Evolutionary conservation across 1,284 basidiomycete genomes (phyloP).

Genomic region (Ustilago lituana): DNA sequence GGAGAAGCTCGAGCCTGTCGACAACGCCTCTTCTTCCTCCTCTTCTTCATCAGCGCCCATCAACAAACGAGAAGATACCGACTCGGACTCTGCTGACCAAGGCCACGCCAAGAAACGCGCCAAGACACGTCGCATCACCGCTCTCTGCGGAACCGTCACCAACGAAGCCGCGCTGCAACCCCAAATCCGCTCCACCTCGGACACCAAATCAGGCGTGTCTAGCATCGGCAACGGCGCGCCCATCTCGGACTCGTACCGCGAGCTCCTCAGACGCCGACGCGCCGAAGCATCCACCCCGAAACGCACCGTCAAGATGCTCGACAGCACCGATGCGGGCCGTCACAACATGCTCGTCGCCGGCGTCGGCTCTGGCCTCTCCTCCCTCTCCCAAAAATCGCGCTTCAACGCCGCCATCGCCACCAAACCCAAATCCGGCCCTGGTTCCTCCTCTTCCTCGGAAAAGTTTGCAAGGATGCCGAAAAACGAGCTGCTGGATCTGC

Average conservation of each 20-base stretch:
- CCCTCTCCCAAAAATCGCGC: constrained; percentile 31
- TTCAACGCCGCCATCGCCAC: constrained; percentile 42
- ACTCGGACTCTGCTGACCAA: constrained; percentile 23
- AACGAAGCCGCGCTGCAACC: constrained; percentile 64
- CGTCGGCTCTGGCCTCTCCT: constrained; percentile 48
- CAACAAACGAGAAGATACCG: constrained; percentile 20
- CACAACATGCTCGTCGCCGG: constrained; percentile 67
- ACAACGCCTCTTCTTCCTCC: background rate
- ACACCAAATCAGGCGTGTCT: constrained; percentile 24
- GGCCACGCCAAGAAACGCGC: constrained; percentile 24
- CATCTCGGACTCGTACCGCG: constrained; percentile 68
- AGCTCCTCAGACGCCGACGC: constrained; percentile 68
- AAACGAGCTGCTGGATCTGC: constrained; percentile 85
- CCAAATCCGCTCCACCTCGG: constrained; percentile 33
- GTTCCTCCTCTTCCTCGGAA: constrained; percentile 67
- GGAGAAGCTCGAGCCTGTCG: constrained; percentile 47
- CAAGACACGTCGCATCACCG: constrained; percentile 37
- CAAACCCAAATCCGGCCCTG: constrained; percentile 21
- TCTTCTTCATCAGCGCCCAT: background rate
- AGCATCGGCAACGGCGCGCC: constrained; percentile 48
- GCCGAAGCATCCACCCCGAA: constrained; percentile 69
- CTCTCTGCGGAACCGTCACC: constrained; percentile 57
- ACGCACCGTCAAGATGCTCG: constrained; percentile 69
- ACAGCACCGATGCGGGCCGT: constrained; percentile 64
- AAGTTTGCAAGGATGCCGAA: constrained; percentile 88